Base-by-base conservation (phyloP, 352 stramenopile genomes). In the Phytophthora crassamura region DNA sequence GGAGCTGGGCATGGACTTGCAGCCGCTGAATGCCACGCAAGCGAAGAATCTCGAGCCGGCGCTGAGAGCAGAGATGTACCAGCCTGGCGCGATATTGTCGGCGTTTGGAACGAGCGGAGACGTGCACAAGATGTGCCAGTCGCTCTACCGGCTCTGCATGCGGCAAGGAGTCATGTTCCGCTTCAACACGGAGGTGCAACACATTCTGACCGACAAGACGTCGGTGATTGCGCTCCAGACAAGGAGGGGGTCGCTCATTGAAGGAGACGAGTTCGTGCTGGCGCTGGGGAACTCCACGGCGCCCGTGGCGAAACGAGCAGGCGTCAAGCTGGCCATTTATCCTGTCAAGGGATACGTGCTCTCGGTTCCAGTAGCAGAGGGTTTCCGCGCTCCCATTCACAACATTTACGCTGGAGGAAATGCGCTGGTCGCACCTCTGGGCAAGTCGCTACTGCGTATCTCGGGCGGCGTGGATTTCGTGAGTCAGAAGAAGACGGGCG, bases 51-150 rank as follows among this genome's bases (percentile, higher is more conserved):
- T 94, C 36, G 88, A 95, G 53, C 82, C 88, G 16, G 70, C 84
- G 2, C 47, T 95, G 28, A 75, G 78, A 0, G 64, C 66, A 0
- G 80, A 84, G 25, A 75, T 95, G 57, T 91, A 86, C 46, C 62
- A 72, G 5, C 67, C 86, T 0, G 88, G 88, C 10, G 88, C 86
- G 0, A 72, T 95, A 42, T 83, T 94, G 40, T 94, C 84, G 22
- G 80, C 86, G 4, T 93, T 91, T 49, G 88, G 86, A 15, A 94
- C 88, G 10, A 95, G 88, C 70, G 88, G 88, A 46, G 88, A 95
- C 62, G 86, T 95, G 49, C 85, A 95, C 75, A 95, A 95, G 74
- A 93, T 93, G 79, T 95, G 88, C 58, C 72, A 90, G 56, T 89
- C 86, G 42, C 80, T 95, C 15, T 90, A 92, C 64, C 69, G 77